Evolutionary conservation across 345 rosid species (phyloP).

Genomic region (Sonneratia alba): DNA sequence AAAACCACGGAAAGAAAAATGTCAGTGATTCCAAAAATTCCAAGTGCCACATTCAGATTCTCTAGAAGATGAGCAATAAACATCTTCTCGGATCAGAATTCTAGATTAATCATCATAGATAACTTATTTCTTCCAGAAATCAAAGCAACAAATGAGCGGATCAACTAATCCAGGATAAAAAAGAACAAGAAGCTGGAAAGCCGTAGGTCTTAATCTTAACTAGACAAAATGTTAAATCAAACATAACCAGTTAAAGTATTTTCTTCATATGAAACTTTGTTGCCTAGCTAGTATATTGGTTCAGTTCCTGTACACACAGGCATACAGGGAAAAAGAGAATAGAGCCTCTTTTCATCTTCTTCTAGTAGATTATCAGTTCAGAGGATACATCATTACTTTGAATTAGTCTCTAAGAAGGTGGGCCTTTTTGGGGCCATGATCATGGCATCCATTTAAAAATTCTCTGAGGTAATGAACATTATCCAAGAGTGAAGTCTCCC

Average conservation of each 20-base stretch:
- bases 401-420: slow-evolving; percentile 1
- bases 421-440: background rate
- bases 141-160: background rate
- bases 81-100: too few species aligned
- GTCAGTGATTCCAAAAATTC: background rate
- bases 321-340: background rate
- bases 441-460: background rate
- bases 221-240: background rate
- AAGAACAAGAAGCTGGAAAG: background rate
- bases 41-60: too few species aligned
- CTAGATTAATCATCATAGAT: background rate
- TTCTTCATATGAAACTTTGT: background rate
- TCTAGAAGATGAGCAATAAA: too few species aligned
- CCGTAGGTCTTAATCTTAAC: background rate
- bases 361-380: background rate
- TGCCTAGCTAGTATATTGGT: background rate
- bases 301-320: background rate
- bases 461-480: background rate
- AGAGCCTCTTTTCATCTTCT: background rate
- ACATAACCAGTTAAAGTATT: background rate
- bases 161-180: background rate
- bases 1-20: background rate
- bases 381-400: background rate
- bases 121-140: background rate
- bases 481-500: slow-evolving; percentile 4